These are phyloP conservation scores for Colletotrichum zoysiae DNA, from an alignment of 2,329 filamentous ascomycete genomes.

Conservation along the genomic window DNA sequence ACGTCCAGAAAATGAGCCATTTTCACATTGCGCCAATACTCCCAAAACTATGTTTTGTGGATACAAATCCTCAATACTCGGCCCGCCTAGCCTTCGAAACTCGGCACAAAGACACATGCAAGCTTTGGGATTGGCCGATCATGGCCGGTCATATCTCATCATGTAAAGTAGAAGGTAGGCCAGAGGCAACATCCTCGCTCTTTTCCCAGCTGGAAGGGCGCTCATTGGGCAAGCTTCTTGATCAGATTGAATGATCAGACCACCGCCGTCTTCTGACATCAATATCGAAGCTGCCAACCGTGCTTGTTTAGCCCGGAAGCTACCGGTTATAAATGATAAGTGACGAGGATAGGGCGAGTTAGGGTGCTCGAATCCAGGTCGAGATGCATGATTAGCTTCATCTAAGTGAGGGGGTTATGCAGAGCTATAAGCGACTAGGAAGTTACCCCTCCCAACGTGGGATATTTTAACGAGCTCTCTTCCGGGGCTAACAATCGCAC, in stretches of 20 bases:
- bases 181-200: not conserved
- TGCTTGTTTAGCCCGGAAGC: not conserved
- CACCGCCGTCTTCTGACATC: not conserved
- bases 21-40: not conserved
- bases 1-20: not conserved
- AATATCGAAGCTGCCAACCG: not conserved
- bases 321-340: not conserved
- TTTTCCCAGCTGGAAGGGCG: not conserved
- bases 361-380: conserved; percentile 6
- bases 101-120: not conserved
- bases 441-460: conserved; percentile 17
- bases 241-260: not conserved
- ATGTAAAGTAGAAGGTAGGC: not conserved
- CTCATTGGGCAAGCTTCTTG: not conserved
- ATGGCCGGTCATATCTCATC: not conserved
- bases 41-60: conserved; percentile 8
- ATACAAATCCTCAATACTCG: not conserved
- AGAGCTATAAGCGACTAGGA: conserved; percentile 4
- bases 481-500: accelerated
- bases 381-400: conserved; percentile 35
- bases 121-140: not conserved
- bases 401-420: conserved; percentile 31
- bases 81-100: not conserved
- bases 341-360: conserved; percentile 17
- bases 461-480: conserved; percentile 9